Evolutionary conservation across 371 early-diverging fungal species (phyloP), one percentile per base, ranked within the genome.

Genomic region (Mucor plumbeus): DNA sequence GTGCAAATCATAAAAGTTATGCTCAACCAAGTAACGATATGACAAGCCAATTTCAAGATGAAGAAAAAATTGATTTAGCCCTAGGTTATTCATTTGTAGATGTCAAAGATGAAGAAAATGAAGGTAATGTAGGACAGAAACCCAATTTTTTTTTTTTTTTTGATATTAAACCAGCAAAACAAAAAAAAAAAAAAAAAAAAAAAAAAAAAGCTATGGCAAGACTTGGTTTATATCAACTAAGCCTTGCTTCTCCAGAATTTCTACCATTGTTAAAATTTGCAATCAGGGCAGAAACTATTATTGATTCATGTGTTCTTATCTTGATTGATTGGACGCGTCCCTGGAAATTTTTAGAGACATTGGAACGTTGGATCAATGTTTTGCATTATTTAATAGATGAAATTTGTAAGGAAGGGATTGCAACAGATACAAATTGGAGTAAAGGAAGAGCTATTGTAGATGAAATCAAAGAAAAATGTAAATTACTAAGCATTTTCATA

Each of bases 251-350:
- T 65, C 74, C 85, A 15, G 82, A 88, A 41, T 92, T 90, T 66
- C 79, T 87, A 53, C 84, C 88, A 43, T 79, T 94, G 50, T 75
- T 95, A 36, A 83, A 82, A 58, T 88, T 90, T 70, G 91, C 90
- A 39, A 74, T 94, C 54, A 86, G 85, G 58, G 73, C 84, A n/a
- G 79, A 86, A 47, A 83, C 89, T 14, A 71, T 92, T 21, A 61
- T 79, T 0, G 84, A 88, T 70, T 74, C 90, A 1, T 81, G 88
- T 19, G 89, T 90, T 0, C 72, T 95, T 5, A 85, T 96, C 41
- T 85, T 90, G 53, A 76, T 97, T 61, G 96, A 95, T 76, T 97
- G 97, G 97, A 79, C 90, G 39, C 81, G 84, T 76, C 97, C 97
- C 11, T 95, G 94, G 94, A 79, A 77, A 36, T 95, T 95, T 70